Evolutionary conservation across 345 rosid species (phyloP).

Genomic region (Litchi chinensis): DNA sequence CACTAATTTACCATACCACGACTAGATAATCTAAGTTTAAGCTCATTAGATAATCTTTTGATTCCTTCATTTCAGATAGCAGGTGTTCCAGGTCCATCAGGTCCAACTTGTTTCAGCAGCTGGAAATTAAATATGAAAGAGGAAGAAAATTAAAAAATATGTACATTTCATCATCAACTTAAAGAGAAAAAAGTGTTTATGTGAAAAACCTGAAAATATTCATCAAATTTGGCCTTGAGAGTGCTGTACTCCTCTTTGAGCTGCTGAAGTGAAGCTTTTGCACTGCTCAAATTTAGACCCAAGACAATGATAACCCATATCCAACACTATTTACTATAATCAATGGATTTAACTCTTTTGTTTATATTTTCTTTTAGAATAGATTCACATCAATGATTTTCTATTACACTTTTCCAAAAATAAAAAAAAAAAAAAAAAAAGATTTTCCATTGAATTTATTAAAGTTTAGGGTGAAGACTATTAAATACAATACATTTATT

Average conservation of each 20-base stretch:
- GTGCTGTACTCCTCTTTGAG: slow-evolving; percentile 20
- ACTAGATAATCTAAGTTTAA: too few relatives aligned
- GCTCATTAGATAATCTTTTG: neutral
- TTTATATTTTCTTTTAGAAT: too few relatives aligned
- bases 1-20: too few relatives aligned
- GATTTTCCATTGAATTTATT: too few relatives aligned
- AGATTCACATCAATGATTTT: too few relatives aligned
- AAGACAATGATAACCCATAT: neutral
- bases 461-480: too few relatives aligned
- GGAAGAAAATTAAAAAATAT: neutral
- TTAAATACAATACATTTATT: too few relatives aligned
- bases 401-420: too few relatives aligned
- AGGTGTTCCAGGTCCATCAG: neutral
- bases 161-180: neutral
- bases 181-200: neutral
- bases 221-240: slow-evolving; percentile 30
- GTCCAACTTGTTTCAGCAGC: slow-evolving; percentile 17
- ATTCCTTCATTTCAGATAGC: neutral
- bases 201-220: slow-evolving; percentile 31
- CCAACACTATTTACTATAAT: neutral
- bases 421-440: too few relatives aligned
- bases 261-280: slow-evolving; percentile 15
- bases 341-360: too few relatives aligned
- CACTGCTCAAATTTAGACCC: slow-evolving; percentile 17
- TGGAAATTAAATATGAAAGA: neutral